Evolutionary conservation across 768 basidiomycete species (phyloP), one percentile per base, ranked within the genome.

Genomic region (Mycena filopes): DNA sequence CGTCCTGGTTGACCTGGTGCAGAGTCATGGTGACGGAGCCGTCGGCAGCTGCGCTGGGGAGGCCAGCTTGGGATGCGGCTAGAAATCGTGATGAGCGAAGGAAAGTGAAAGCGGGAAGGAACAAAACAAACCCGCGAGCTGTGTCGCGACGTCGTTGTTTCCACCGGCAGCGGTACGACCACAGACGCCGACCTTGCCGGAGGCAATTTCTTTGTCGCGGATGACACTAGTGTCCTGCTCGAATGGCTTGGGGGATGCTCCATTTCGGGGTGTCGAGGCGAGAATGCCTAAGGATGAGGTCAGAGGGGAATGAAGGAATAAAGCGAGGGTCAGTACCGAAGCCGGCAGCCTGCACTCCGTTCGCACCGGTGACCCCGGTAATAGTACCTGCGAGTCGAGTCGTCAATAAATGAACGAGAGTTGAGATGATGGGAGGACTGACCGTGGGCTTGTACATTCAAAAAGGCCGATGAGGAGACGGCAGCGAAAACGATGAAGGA

Each of bases 1-100:
- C 68, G 28, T 69, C 68, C 60, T 65, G 60, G 60, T 69, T 69
- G 1, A 69, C 68, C 31, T 69, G 68, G 47, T 69, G 68, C 23
- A 69, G 51, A 31, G 60, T 69, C 68, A 69, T 69, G 43, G 60
- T 48, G 20, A 69, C 53, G 1, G 57, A 50, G 21, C 68, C 68
- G 29, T 69, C 68, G 15, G 60, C 48, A n/a, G 25, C 68, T 12
- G 68, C 64, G 1, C 63, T 62, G 4, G 67, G 67, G 12, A 69
- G 56, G 11, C 67, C 67, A 13, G 67, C 67, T 48, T 51, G 43
- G 20, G 67, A 69, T 4, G 63, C 67, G 28, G 67, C 67, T 57
- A 42, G 45, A 29, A 51, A 21, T 18, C 11, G 12, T 8, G 11
- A 3, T 48, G 26, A 60, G 43, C 9, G 31, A 16, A 25, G 1